These are phyloP conservation scores for Theobroma grandiflorum DNA, from an alignment of 441 rosid species.

Conservation along the genomic window DNA sequence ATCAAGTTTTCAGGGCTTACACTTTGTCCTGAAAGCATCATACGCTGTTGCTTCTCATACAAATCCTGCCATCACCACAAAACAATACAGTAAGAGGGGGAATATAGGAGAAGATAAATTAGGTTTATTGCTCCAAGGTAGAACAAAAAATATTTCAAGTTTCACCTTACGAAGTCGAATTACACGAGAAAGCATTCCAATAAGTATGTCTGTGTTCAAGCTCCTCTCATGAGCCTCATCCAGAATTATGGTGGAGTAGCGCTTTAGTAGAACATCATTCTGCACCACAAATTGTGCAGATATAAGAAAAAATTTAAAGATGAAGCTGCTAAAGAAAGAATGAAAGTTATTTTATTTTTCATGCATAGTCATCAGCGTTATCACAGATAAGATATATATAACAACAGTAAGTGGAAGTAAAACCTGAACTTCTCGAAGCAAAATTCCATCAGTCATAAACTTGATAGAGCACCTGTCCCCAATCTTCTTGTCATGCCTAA, in stretches of 20 bases:
- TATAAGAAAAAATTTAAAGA: slow-evolving; percentile 16
- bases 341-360: neutral
- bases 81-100: slow-evolving; percentile 15
- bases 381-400: neutral
- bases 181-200: slow-evolving; percentile 91
- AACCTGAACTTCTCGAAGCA: slow-evolving; percentile 95
- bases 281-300: slow-evolving; percentile 38
- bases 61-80: slow-evolving; percentile 49
- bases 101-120: neutral
- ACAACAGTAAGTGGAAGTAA: slow-evolving; percentile 17
- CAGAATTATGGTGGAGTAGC: slow-evolving; percentile 84
- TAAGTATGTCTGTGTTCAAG: slow-evolving; percentile 94
- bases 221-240: slow-evolving; percentile 99
- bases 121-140: slow-evolving; percentile 1
- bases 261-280: slow-evolving; percentile 78
- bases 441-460: slow-evolving; percentile 97
- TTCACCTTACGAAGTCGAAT: slow-evolving; percentile 79
- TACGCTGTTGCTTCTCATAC: slow-evolving; percentile 65
- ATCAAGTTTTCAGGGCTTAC: slow-evolving; percentile 58
- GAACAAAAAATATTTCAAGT: neutral
- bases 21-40: slow-evolving; percentile 61
- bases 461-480: slow-evolving; percentile 80
- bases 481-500: slow-evolving; percentile 88
- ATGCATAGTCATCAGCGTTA: slow-evolving; percentile 1
- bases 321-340: slow-evolving; percentile 11